Evolutionary conservation across 768 basidiomycete genomes (phyloP), one percentile per base, ranked within the genome.

Genomic region (Podaxis rugospora): DNA sequence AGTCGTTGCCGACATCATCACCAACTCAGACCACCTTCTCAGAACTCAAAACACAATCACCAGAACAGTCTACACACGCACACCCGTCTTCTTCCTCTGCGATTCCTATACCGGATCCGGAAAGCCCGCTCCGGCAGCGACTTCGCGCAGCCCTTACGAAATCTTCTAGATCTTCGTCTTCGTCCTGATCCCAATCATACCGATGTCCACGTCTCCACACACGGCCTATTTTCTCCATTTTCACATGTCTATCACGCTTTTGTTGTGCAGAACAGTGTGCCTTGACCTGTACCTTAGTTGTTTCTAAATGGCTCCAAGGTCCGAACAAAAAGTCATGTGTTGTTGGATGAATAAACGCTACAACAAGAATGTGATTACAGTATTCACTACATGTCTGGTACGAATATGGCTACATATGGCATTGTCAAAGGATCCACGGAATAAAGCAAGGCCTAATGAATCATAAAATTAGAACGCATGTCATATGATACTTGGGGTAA

Each of bases 61-160:
- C 39, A 44, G 57, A 59, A 57, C 7, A 7, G 16, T 18, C 28
- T 3, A 1, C 46, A 37, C 47, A 47, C 50, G 42, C 49, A 25
- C 35, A 36, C 13, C 47, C 56, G 9, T 51, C 58, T 42, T 28
- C 59, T 23, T 32, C 58, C 11, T 44, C 59, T 36, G 42, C 59
- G 2, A 46, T 25, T 9, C 16, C n/a, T 13, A 14, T 16, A 35
- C 39, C 51, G 3, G 59, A 60, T 14, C 37, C 57, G n/a, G 57
- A 59, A 42, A 60, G 51, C 21, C 51, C 59, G 14, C 59, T 60
- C 5, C 37, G 59, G 36, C 59, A 53, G 35, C 51, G 59, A 6
- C 59, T 60, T 52, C 59, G 59, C 27, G 59, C 59, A 7, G 59
- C 59, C 11, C 59, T 60, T 18, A 54, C 59, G 40, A 60, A 60